A percentile compares a stretch with the other conserved stretches of the same genome.
phyloP scores from a whole-genome alignment of 371 early-diverging fungal species.

The Globomyces sp. region DNA sequence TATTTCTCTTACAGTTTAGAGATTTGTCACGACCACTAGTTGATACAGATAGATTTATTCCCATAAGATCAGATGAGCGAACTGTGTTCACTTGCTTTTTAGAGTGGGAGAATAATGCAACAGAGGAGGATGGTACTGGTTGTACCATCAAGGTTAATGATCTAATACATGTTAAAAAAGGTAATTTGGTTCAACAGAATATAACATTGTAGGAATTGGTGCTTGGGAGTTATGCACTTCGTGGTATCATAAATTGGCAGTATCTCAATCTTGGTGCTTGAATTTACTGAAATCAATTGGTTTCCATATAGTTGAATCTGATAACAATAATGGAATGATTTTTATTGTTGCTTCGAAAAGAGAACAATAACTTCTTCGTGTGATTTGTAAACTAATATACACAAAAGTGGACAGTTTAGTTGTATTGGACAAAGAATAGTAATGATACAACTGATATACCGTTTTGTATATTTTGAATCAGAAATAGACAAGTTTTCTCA shows the following conservation, averaged over 20 bases:
- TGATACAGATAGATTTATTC: slow-evolving; percentile 24
- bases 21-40: too few species aligned
- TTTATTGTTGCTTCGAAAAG: too few species aligned
- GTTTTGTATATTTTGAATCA: too few species aligned
- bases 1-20: too few species aligned
- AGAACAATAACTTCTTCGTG: too few species aligned
- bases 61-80: slow-evolving; percentile 23
- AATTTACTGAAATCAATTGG: neutral
- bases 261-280: neutral
- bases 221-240: slow-evolving; percentile 29
- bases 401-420: too few species aligned
- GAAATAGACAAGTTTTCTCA: too few species aligned
- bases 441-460: too few species aligned
- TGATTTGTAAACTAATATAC: too few species aligned
- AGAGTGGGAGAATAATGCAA: slow-evolving; percentile 23
- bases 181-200: slow-evolving; percentile 17
- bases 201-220: neutral
- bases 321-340: neutral
- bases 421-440: too few species aligned
- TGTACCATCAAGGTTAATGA: slow-evolving; percentile 21
- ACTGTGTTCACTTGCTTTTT: slow-evolving; percentile 30
- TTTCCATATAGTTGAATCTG: neutral
- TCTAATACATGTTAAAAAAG: slow-evolving; percentile 27
- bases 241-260: slow-evolving; percentile 26
- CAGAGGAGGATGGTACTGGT: slow-evolving; percentile 15